These are phyloP conservation scores for Diaporthe sp. DNA, from an alignment of 2,329 filamentous ascomycete species.

Conservation along the genomic window DNA sequence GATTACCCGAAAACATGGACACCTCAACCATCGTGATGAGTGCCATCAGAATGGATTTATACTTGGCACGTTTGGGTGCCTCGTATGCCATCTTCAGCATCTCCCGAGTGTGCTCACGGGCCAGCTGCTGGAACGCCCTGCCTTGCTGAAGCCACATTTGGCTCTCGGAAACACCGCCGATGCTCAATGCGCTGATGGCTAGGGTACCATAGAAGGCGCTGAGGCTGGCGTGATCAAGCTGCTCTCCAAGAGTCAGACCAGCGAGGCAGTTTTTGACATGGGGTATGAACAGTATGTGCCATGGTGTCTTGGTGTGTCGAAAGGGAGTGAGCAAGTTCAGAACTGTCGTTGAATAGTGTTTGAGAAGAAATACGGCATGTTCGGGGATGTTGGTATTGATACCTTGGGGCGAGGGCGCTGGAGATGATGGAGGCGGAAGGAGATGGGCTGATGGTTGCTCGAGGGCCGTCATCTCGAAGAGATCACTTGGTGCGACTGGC, in stretches of 20 bases:
- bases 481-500: not conserved
- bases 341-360: constrained; percentile 54
- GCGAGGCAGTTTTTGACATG: constrained; percentile 54
- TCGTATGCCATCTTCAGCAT: constrained; percentile 51
- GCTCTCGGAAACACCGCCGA: constrained; percentile 48
- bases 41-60: constrained; percentile 58
- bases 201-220: constrained; percentile 55
- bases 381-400: constrained; percentile 41
- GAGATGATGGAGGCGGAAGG: constrained; percentile 4
- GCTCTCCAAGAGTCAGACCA: constrained; percentile 53
- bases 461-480: not conserved
- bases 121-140: constrained; percentile 48
- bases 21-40: constrained; percentile 57
- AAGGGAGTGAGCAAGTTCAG: constrained; percentile 54
- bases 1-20: constrained; percentile 51
- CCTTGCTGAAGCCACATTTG: constrained; percentile 51
- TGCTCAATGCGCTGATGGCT: constrained; percentile 56
- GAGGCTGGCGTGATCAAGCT: constrained; percentile 52
- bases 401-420: not conserved
- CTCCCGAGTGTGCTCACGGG: constrained; percentile 48
- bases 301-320: constrained; percentile 55
- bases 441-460: not conserved
- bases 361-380: constrained; percentile 55
- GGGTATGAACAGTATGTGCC: constrained; percentile 57
- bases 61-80: constrained; percentile 48